Percentiles rank a stretch among this genome's conserved stretches.
Conservation (phyloP, 495 filamentous ascomycete species). For the Penicillium turbatum region DNA sequence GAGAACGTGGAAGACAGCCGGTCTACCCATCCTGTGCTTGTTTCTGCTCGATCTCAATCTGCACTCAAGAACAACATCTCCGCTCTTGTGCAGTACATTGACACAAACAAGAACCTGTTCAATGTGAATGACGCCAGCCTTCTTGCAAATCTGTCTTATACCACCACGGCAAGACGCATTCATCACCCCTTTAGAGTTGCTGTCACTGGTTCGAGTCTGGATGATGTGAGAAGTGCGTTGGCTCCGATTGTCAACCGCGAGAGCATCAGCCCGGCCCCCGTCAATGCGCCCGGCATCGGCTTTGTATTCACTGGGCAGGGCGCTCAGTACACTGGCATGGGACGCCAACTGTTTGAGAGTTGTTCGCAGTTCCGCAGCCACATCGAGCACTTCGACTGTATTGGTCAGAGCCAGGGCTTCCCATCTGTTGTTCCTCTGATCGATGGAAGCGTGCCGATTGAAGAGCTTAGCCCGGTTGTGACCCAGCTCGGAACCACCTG, state of each 20-base stretch:
- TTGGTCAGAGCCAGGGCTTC: constrained; percentile 66
- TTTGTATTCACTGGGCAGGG: constrained; percentile 58
- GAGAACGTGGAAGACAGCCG: constrained; percentile 49
- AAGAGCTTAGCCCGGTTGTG: constrained; percentile 64
- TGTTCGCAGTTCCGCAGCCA: constrained; percentile 62
- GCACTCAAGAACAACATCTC: constrained; percentile 54
- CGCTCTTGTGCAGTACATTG: constrained; percentile 48
- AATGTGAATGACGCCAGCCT: constrained; percentile 36
- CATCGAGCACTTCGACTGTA: constrained; percentile 66
- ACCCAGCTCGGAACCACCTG: constrained; percentile 74
- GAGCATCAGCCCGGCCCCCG: constrained; percentile 25
- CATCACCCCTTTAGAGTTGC: constrained; percentile 72
- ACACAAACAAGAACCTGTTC: constrained; percentile 43
- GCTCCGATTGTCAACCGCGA: constrained; percentile 25
- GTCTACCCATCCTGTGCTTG: constrained; percentile 44
- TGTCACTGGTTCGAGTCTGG: constrained; percentile 45
- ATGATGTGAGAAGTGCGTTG: constrained; percentile 31
- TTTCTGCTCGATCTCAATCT: constrained; percentile 51
- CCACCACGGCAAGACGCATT: constrained; percentile 78
- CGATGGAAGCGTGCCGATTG: constrained; percentile 38
- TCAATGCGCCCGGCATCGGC: constrained; percentile 48
- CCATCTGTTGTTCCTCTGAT: constrained; percentile 63
- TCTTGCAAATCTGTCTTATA: constrained; percentile 60
- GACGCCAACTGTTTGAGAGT: constrained; percentile 63
- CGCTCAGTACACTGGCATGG: constrained; percentile 58